Evolutionary conservation across 192 early-diverging fungal genomes (phyloP), one percentile per base, ranked within the genome.

Genomic region (Backusella luteola): DNA sequence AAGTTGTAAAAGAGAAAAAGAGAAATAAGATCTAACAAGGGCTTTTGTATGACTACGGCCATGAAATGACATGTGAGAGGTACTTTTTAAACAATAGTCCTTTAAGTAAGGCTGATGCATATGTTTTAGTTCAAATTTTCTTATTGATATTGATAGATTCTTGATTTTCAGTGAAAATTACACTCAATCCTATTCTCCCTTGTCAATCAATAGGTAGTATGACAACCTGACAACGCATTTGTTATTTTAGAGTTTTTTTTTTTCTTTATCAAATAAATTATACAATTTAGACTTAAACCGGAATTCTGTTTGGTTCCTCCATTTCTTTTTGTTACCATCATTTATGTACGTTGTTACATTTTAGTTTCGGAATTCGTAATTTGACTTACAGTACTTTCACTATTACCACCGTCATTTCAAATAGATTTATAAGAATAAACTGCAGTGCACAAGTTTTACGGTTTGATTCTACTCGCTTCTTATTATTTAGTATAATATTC

Each of bases 281-380:
- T 63, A 29, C n/a, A 8, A 63, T 23, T 29, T 63, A 63, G 21
- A 26, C 56, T 21, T 23, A 63, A 29, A 29, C 56, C 26, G 12
- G 56, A 29, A 63, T 26, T 26, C 26, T 26, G 56, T 26, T 59
- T 63, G 56, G 26, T 29, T 63, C 56, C 12, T 63, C 23, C 29
- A 29, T 63, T 63, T 63, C 56, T 29, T 63, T 59, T 26, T 63
- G 9, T 63, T 63, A 63, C 56, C 56, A 11, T 29, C 4, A 63
- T 63, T 29, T 26, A 63, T 63, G 56, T 59, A 21, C 21, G 56
- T 56, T 56, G 56, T 63, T 63, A 63, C 56, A 63, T 63, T 29
- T 53, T 26, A 23, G 23, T 29, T 63, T 63, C 56, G 56, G 56
- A 63, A 63, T 63, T 63, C 56, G 23, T 63, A 63, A 63, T 63